Evolutionary conservation across 2,329 filamentous ascomycete species (phyloP).

Genomic region (Botrytis hyacinthi): DNA sequence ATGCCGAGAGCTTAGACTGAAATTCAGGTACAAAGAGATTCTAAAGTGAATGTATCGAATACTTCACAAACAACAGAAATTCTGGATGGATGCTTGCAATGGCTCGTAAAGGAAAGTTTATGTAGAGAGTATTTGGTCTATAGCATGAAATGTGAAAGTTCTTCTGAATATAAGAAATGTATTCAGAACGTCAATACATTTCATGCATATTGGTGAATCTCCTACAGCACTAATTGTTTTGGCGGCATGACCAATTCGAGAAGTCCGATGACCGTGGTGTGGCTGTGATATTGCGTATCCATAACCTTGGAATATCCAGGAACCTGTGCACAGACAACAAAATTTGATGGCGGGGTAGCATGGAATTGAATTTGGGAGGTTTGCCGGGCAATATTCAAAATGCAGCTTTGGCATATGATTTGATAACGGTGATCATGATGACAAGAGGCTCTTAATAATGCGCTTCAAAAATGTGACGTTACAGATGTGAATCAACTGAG

Average conservation of each 20-base stretch:
- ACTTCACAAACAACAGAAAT: neutral
- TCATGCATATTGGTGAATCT: neutral
- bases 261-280: neutral
- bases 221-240: neutral
- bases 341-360: neutral
- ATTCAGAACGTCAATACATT: neutral
- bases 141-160: neutral
- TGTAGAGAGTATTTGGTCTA: neutral
- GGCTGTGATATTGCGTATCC: too few relatives aligned
- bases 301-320: neutral
- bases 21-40: neutral
- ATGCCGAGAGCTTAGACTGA: neutral
- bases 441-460: neutral
- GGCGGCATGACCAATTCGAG: neutral
- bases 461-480: neutral
- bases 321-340: neutral
- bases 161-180: neutral
- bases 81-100: too few relatives aligned
- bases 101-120: neutral
- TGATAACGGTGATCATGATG: neutral
- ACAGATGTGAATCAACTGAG: neutral
- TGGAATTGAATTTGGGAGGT: neutral
- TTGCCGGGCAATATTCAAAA: neutral
- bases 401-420: neutral
- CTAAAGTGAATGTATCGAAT: neutral